Evolutionary conservation across 352 stramenopile genomes (phyloP).

Genomic region (Phytophthora rubi): DNA sequence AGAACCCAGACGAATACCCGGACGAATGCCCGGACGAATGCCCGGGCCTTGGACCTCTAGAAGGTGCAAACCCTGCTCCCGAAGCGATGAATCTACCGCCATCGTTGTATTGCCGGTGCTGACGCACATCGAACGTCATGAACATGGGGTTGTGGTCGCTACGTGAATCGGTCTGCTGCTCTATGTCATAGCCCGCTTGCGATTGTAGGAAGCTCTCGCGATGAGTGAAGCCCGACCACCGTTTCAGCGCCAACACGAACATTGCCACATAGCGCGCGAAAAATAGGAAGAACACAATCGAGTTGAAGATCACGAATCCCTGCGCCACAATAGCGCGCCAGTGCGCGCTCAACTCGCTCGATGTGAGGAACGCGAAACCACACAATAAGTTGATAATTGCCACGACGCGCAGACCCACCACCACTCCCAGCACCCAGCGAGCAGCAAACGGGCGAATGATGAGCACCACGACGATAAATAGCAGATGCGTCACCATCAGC

Average conservation of each 20-base stretch:
- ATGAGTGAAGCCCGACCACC: constrained; percentile 49
- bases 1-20: constrained; percentile 2
- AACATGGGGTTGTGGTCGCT: constrained; percentile 28
- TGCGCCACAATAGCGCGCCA: constrained; percentile 53
- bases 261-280: constrained; percentile 68
- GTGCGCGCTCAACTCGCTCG: constrained; percentile 44
- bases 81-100: constrained; percentile 35
- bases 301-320: constrained; percentile 66
- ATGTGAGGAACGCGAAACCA: constrained; percentile 63
- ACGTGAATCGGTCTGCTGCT: constrained; percentile 19
- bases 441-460: constrained; percentile 62
- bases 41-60: constrained; percentile 17
- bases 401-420: constrained; percentile 48
- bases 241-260: constrained; percentile 55
- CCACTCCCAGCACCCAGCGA: constrained; percentile 38
- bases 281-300: constrained; percentile 57
- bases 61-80: constrained; percentile 24
- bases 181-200: constrained; percentile 28
- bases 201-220: constrained; percentile 36
- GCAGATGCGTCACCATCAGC: constrained; percentile 54
- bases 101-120: constrained; percentile 27
- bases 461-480: constrained; percentile 57
- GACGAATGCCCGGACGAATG: constrained; percentile 30
- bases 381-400: constrained; percentile 62
- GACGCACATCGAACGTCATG: constrained; percentile 31